Conservation (phyloP, 106 monocot genomes). For the Agapanthus africanus region DNA sequence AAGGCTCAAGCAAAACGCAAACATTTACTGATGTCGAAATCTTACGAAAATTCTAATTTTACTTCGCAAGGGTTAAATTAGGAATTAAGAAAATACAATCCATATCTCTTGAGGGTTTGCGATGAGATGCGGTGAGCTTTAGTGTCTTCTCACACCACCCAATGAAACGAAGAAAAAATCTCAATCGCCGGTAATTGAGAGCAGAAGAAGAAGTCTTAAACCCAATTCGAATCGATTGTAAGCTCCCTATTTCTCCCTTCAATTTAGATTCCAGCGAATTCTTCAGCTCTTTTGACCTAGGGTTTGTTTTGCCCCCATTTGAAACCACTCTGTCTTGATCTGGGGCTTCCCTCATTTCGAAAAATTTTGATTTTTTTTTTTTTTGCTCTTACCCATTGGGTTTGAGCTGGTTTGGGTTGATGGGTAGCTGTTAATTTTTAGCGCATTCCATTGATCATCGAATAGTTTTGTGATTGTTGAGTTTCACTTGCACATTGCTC, state of each 20-base stretch:
- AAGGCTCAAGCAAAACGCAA: too few species aligned
- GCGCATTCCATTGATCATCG: not conserved
- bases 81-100: not conserved
- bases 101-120: not conserved
- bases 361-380: not conserved
- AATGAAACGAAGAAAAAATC: not conserved
- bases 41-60: too few species aligned
- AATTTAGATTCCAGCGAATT: not conserved
- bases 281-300: not conserved
- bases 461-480: not conserved
- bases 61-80: not conserved
- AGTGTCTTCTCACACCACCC: conserved; percentile 15
- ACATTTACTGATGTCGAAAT: too few species aligned
- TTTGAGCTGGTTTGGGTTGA: not conserved
- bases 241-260: not conserved
- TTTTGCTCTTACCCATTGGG: not conserved
- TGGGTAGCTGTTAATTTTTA: conserved; percentile 1
- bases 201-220: not conserved
- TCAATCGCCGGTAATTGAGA: not conserved
- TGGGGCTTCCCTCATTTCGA: conserved; percentile 6
- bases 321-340: not conserved
- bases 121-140: conserved; percentile 24
- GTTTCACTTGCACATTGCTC: not conserved
- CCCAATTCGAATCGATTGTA: conserved; percentile 1
- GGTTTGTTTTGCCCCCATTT: conserved; percentile 3